Evolutionary conservation across 768 basidiomycete species (phyloP).

Genomic region (Xerocomellus dryophilus): DNA sequence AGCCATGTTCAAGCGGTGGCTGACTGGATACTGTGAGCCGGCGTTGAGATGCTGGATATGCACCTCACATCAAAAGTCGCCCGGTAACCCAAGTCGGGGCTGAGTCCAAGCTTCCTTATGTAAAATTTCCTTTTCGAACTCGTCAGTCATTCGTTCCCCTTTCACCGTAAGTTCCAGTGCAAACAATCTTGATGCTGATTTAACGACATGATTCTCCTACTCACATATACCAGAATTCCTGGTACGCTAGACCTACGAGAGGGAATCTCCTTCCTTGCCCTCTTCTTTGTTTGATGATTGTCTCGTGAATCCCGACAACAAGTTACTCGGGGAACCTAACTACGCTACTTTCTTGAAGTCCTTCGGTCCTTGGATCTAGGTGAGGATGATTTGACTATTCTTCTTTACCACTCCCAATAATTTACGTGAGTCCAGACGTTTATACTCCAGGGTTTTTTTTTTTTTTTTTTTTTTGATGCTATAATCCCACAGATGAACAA

Average conservation of each 20-base stretch:
- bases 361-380: neutral
- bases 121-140: conserved; percentile 23
- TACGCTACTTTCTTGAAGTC: neutral
- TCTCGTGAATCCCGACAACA: neutral
- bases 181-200: neutral
- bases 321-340: neutral
- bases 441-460: neutral
- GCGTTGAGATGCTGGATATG: conserved; percentile 7
- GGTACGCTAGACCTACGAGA: neutral
- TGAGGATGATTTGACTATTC: neutral
- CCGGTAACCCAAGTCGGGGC: conserved; percentile 4
- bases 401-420: neutral
- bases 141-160: neutral
- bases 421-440: neutral
- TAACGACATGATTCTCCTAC: neutral
- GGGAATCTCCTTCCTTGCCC: neutral
- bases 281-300: neutral
- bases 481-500: neutral
- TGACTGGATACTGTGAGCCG: conserved; percentile 7
- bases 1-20: conserved; percentile 36
- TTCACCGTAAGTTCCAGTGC: neutral
- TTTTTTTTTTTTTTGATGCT: conserved; percentile 1
- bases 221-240: no score
- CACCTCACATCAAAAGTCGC: conserved; percentile 12
- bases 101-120: conserved; percentile 16